Base-by-base conservation (phyloP, 805 yeast genomes). In the Teunomyces cretensis region DNA sequence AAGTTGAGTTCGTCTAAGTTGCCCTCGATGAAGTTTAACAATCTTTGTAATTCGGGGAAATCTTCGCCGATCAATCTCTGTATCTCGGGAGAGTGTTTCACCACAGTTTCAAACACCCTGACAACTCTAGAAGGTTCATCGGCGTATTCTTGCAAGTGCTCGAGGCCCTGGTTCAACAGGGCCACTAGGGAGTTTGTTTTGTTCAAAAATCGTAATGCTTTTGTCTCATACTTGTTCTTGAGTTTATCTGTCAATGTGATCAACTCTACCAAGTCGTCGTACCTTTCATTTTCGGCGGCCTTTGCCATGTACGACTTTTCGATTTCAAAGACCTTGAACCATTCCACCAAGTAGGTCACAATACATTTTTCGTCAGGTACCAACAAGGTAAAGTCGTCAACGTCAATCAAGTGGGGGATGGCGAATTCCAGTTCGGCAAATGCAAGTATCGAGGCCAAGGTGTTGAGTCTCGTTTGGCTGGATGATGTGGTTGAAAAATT, bases 351-450 rank as follows among this genome's bases (percentile, higher is more conserved):
- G 55, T 79, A 83, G 13, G 83, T 74, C 51, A 83, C 70, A 12
- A 83, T 67, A 33, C 83, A 73, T 50, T 79, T 75, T 50, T 83
- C 88, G 50, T 83, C 88, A 0, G 85, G 85, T 17, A 65, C 68
- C 11, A 65, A 55, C 16, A 69, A 64, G 30, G 64, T 64, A 46
- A 82, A 70, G 60, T 81, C 86, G 30, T 79, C 82, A 1, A 70
- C 74, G 43, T 80, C 84, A 4, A 81, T 70, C 41, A 83, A 61
- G 39, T 65, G 70, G 1, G 81, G 78, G 24, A 83, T 77, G 1
- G 76, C 79, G 17, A 78, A 60, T 8, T 68, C 53, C 12, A 68
- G 62, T 11, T 73, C 65, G 0, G 83, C 82, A 24, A 68, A 44
- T 12, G 27, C n/a, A 16, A 44, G 27, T 11, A 44, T 40, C 31